Evolutionary conservation across 371 early-diverging fungal species (phyloP), one percentile per base, ranked within the genome.

Genomic region (Phascolomyces articulosus): DNA sequence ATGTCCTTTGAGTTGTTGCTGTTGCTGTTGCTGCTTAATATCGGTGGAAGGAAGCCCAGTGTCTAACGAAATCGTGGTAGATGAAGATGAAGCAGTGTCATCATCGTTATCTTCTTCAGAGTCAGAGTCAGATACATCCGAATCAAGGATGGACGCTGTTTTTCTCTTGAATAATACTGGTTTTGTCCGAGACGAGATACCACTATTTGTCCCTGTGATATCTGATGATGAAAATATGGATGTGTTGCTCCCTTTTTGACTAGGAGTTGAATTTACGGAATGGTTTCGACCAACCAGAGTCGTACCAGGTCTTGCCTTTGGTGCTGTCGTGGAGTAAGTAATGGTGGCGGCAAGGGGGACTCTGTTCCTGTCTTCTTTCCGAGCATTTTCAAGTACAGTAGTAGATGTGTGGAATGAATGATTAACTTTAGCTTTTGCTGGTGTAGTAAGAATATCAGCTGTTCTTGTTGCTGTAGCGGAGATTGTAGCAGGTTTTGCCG

Each of bases 321-420:
- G 26, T 27, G 38, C 56, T 16, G 41, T 44, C 27, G 57, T 41
- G 57, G 64, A 48, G 38, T 24, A 10, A 27, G 28, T 20, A 29
- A 60, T 20, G 51, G 61, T 60, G 61, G 61, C 61, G 61, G 24
- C 51, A 60, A 51, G 51, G 51, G 51, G 3, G 21, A 23, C n/a
- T 20, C 40, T 34, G 48, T 48, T 51, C 51, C 61, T 61, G 15
- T 48, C 24, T n/a, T 40, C 29, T 23, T 57, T 57, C 34, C 40
- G 23, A 15, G 28, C 28, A 26, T 55, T 8, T 24, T 55, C 56
- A 18, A 31, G 29, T 2, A 23, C 56, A 55, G 56, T 38, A 6
- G 38, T 38, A 38, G 9, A 38, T 6, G 6, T 38, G 38, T 38
- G n/a, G n/a, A n/a, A n/a, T 34, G 34, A 34, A 34, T 34, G 34